Conservation (phyloP, 441 rosid species). For the Populus trichocarpa region DNA sequence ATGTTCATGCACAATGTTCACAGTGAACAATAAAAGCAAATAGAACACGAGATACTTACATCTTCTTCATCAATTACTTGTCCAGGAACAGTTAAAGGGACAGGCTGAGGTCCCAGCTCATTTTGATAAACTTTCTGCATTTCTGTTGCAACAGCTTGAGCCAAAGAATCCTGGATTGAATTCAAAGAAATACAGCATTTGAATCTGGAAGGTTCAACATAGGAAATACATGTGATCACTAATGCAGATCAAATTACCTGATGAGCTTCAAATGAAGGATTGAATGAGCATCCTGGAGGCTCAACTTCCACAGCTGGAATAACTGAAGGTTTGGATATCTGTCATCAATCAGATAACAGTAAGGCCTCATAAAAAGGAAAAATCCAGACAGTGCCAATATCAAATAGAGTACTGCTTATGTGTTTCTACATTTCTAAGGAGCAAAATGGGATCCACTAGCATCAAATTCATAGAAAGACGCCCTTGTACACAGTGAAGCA, state of each 20-base stretch:
- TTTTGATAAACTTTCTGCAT: conserved; percentile 46
- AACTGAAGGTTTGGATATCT: conserved; percentile 46
- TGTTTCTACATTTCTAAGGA: not conserved
- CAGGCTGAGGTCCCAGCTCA: conserved; percentile 85
- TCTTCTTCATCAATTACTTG: conserved; percentile 54
- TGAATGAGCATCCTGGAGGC: conserved; percentile 83
- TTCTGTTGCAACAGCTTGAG: conserved; percentile 88
- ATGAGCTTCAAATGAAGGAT: conserved; percentile 14
- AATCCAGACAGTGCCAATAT: not conserved
- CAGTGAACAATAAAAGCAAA: not conserved
- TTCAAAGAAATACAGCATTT: not conserved
- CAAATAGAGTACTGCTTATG: not conserved
- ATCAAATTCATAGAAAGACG: not conserved
- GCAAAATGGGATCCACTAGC: not conserved
- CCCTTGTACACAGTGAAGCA: not conserved
- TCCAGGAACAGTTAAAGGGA: conserved; percentile 69
- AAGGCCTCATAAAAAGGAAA: not conserved
- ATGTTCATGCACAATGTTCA: not conserved
- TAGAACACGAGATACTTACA: conserved; percentile 35
- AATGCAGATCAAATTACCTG: no score
- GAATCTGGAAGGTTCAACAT: not conserved
- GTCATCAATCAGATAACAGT: not conserved
- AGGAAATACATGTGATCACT: conserved; percentile 12
- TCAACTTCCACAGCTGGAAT: conserved; percentile 93
- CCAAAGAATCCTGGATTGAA: conserved; percentile 63